Conservation (phyloP, 78 protist genomes). For the Planoprotostelium fungivorum region DNA sequence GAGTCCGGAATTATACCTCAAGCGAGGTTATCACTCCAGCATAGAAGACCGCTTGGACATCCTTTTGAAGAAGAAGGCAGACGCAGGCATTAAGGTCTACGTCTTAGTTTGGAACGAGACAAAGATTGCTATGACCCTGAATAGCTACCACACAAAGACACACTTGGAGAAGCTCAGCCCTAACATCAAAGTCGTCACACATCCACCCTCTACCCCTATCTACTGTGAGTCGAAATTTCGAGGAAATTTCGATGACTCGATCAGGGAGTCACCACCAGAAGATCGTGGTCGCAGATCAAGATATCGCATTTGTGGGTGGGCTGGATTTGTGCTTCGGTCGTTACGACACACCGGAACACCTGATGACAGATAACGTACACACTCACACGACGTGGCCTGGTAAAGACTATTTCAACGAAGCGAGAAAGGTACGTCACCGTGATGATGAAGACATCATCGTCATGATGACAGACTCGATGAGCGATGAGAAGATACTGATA, state of each 20-base stretch:
- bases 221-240: not conserved
- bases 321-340: constrained; percentile 73
- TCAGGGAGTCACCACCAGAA: constrained; percentile 81
- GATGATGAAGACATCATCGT: too few relatives aligned
- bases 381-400: constrained; percentile 17
- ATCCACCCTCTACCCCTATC: not conserved
- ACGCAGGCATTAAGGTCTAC: constrained; percentile 44
- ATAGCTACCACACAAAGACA: not conserved
- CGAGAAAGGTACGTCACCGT: not conserved
- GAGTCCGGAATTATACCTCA: constrained; percentile 31
- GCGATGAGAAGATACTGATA: too few relatives aligned
- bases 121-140: constrained; percentile 19
- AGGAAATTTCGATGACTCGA: not conserved
- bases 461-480: too few relatives aligned
- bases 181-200: not conserved
- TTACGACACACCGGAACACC: constrained; percentile 50
- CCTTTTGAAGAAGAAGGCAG: constrained; percentile 33
- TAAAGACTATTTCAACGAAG: constrained; percentile 37
- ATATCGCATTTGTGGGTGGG: constrained; percentile 79
- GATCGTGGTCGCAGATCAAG: constrained; percentile 58
- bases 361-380: not conserved
- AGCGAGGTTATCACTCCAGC: constrained; percentile 5
- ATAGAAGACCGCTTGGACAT: constrained; percentile 42
- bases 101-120: constrained; percentile 55
- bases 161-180: not conserved